Evolutionary conservation across 225 moss, liverwort and hornwort genomes (phyloP), one percentile per base, ranked within the genome.

Genomic region (Pseudisothecium myosuroides): DNA sequence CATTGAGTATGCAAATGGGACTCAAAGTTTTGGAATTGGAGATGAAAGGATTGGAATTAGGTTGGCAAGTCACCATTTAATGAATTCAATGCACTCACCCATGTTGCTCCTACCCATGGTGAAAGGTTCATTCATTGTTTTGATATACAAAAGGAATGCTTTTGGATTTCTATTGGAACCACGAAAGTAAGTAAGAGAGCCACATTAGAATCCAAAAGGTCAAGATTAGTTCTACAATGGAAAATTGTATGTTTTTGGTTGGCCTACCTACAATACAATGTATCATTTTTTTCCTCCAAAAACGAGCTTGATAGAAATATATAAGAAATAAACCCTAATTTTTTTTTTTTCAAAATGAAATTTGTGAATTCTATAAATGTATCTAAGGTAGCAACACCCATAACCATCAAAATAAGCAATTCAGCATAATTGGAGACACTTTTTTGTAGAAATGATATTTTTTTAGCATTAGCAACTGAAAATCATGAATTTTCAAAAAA

Each of bases 261-360:
- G 0, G 0, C 16, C 72, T 5, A 12, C 3, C 27, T 3, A 28
- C 9, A 72, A 5, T 3, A 28, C 9, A 72, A 5, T 43, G 6
- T 72, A 12, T 4, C 47, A 18, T 29, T 18, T 47, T 47, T 67
- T 45, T 16, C 9, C 9, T 17, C 41, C 45, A 29, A 73, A 47
- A 73, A 17, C 34, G 32, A 31, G 49, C 6, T 43, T 12, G 49
- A 19, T 2, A 8, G 0, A 52, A 76, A 1, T 36, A 36, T 5
- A 14, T 36, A 23, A 36, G 23, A 54, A 36, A 77, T 22, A 21
- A 52, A 36, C 52, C 22, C 1, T 5, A 2, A 75, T 76, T 52
- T 54, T 0, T 14, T 54, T 15, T 14, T 54, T 55, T 37, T 15
- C 77, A 36, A 77, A 50, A 31, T 5, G 21, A 76, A 32, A 13